Evolutionary conservation across 192 early-diverging fungal genomes (phyloP), one percentile per base, ranked within the genome.

Genomic region (Backusella liffmaniae): DNA sequence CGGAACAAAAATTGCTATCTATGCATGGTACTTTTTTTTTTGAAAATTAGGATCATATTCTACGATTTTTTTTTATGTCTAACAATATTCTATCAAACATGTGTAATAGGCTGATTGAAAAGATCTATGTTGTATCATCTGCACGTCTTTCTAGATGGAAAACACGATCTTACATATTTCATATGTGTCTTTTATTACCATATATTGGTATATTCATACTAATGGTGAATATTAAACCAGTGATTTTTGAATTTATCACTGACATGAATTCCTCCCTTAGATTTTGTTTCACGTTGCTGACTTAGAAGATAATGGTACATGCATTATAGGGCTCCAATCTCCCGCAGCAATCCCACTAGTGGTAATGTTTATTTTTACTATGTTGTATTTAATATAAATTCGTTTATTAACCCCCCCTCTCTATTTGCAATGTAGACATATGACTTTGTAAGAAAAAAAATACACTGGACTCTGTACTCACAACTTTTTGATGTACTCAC

Each of bases 1-100:
- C 0, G 53, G 68, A 9, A 83, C 82, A 29, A 87, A 87, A 51
- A 66, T 87, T 15, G 46, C 76, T 6, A 85, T 87, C 30, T 87
- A 83, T 70, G 59, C 78, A 4, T 87, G 80, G 80, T 79, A 79
- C n/a, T 26, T 26, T 26, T 23, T 29, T 26, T 26, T 29, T 8
- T 29, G n/a, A 29, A 29, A 9, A 62, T 29, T 6, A 49, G 16
- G 1, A 16, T 18, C 6, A 49, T 49, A 2, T 62, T 29, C 56
- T 29, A 62, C 10, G 12, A 29, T 12, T 1, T 8, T 53, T 21
- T 5, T 26, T 29, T 4, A 39, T 39, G 37, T 39, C 37, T 62
- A 62, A 62, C 18, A 21, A 16, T 26, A 62, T 9, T 62, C 12
- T 29, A 29, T 10, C 5, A 18, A 29, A 62, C 12, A 10, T 62